Percentiles rank a stretch among this genome's conserved stretches.
phyloP scores from a whole-genome alignment of 1,139 yeast species.

The Meyerozyma smithsonii region DNA sequence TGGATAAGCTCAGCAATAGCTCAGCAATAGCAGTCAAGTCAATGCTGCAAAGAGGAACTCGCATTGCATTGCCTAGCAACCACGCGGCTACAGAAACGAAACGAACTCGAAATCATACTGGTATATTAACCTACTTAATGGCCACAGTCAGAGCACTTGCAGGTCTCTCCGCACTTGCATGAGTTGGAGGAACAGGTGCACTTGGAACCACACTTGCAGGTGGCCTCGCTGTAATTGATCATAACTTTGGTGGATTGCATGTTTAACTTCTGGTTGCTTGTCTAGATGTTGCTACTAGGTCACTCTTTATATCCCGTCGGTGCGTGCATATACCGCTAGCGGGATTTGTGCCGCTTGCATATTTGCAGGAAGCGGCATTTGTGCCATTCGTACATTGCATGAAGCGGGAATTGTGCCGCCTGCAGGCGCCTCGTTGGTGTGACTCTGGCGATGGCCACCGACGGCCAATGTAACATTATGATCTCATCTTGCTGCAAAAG shows the following conservation, averaged over 20 bases:
- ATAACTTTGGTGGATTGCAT: neutral
- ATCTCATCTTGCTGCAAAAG: too few relatives aligned
- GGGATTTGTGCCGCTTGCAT: neutral
- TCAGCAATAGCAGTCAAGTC: conserved; percentile 3
- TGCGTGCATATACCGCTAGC: conserved; percentile 1
- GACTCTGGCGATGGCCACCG: too few relatives aligned
- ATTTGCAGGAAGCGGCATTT: neutral
- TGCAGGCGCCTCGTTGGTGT: too few relatives aligned
- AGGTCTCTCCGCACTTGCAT: neutral
- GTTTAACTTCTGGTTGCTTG: neutral
- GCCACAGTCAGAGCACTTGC: neutral
- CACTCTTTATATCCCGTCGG: neutral
- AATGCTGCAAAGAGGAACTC: conserved; percentile 4
- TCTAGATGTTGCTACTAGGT: too few relatives aligned
- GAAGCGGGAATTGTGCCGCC: too few relatives aligned
- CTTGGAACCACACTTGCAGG: conserved; percentile 1
- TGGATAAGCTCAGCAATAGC: conserved; percentile 4
- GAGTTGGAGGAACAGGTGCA: neutral
- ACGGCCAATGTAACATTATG: too few relatives aligned
- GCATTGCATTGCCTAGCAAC: neutral
- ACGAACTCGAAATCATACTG: too few relatives aligned
- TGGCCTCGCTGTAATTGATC: neutral
- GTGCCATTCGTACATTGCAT: too few relatives aligned
- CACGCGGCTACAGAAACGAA: neutral
- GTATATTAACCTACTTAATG: neutral